Evolutionary conservation across 2,329 filamentous ascomycete species (phyloP).

Genomic region (Chaetomium strumarium): DNA sequence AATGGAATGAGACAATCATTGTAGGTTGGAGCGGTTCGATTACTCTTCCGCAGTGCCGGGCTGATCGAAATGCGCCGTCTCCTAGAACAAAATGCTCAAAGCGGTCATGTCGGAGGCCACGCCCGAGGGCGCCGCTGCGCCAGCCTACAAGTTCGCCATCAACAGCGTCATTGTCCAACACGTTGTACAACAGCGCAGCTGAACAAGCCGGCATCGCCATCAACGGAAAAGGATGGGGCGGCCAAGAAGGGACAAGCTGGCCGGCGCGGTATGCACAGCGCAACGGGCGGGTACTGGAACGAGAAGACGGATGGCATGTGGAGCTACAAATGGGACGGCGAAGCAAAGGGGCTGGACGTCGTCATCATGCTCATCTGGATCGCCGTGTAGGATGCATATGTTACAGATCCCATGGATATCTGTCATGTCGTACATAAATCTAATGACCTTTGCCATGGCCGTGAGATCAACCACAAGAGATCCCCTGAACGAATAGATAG

Average conservation of each 20-base stretch:
- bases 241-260: conserved; percentile 68
- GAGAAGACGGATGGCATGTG: conserved; percentile 87
- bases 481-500: too few relatives aligned
- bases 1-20: conserved; percentile 92
- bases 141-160: conserved; percentile 86
- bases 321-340: conserved; percentile 77
- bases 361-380: conserved; percentile 76
- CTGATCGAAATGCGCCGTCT: conserved; percentile 11
- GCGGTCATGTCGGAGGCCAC: conserved; percentile 70
- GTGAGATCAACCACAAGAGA: too few relatives aligned
- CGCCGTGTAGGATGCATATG: conserved; percentile 44
- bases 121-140: conserved; percentile 49
- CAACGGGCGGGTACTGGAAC: conserved; percentile 83
- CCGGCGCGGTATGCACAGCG: conserved; percentile 83
- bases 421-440: neutral
- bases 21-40: conserved; percentile 46
- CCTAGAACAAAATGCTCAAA: conserved; percentile 57
- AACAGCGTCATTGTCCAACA: conserved; percentile 99
- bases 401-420: neutral
- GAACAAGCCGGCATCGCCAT: conserved; percentile 51
- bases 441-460: neutral
- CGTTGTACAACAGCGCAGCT: conserved; percentile 60
- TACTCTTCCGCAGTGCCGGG: neutral
- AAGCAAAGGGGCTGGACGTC: conserved; percentile 62
- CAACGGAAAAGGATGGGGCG: conserved; percentile 47